phyloP scores from a whole-genome alignment of 139 green algal genomes.

The Coelastrella sp. region DNA sequence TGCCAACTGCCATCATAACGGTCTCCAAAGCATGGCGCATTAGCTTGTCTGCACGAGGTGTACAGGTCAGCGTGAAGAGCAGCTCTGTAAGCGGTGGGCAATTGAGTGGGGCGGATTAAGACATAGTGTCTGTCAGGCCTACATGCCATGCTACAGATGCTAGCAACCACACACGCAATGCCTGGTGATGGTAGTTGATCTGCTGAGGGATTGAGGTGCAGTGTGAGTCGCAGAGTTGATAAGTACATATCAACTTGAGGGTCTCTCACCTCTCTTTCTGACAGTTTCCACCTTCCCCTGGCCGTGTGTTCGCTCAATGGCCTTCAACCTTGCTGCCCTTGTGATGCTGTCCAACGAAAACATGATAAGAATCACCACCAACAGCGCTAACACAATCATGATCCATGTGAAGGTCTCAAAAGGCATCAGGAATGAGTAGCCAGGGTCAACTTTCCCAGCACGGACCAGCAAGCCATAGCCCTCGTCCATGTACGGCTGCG shows the following conservation, averaged over 20 bases:
- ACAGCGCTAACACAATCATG: conserved; percentile 10
- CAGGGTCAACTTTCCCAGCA: not conserved
- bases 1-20: conserved; percentile 15
- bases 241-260: no score
- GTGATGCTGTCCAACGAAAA: not conserved
- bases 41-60: conserved; percentile 13
- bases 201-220: no score
- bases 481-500: conserved; percentile 28
- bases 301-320: not conserved
- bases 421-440: conserved; percentile 22
- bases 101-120: no score
- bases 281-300: not conserved
- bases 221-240: no score
- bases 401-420: conserved; percentile 4
- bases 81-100: not conserved
- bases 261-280: not conserved
- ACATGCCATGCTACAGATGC: no score
- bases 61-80: not conserved
- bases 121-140: no score
- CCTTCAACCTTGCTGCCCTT: not conserved
- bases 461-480: conserved; percentile 41
- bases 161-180: no score
- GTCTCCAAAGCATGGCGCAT: conserved; percentile 33
- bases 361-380: conserved; percentile 7
- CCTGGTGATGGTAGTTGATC: no score